A percentile compares a stretch with the other conserved stretches of the same genome.
Evolutionary conservation across 805 yeast genomes (phyloP).

Genomic region (Candida boleticola): DNA sequence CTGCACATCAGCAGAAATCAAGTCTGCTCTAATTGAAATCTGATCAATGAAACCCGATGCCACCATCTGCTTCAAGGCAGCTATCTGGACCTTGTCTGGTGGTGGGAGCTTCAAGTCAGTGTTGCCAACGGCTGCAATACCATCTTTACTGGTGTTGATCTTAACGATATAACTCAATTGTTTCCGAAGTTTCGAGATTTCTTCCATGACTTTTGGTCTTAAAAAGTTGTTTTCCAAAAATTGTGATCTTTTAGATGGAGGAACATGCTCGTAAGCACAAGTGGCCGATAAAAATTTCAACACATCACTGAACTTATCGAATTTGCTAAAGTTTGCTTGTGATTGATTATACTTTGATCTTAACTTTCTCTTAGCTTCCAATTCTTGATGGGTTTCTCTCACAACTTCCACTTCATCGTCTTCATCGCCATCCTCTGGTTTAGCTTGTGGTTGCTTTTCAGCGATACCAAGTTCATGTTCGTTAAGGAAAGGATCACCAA

Average conservation of each 20-base stretch:
- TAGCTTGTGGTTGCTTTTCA: background rate
- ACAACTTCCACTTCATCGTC: conserved; percentile 36
- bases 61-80: conserved; percentile 84
- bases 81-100: conserved; percentile 68
- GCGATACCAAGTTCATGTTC: conserved; percentile 71
- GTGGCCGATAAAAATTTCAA: conserved; percentile 74
- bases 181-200: conserved; percentile 73
- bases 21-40: conserved; percentile 80
- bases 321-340: conserved; percentile 55
- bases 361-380: conserved; percentile 38
- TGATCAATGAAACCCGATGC: conserved; percentile 93
- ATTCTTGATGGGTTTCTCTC: conserved; percentile 32
- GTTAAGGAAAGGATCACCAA: conserved; percentile 84
- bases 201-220: conserved; percentile 80
- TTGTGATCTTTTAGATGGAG: conserved; percentile 36
- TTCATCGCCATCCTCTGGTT: conserved; percentile 19
- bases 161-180: conserved; percentile 79
- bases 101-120: conserved; percentile 53
- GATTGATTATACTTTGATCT: conserved; percentile 58
- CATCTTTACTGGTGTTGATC: conserved; percentile 58
- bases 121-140: conserved; percentile 47
- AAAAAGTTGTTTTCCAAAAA: conserved; percentile 66
- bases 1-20: conserved; percentile 58
- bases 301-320: conserved; percentile 77
- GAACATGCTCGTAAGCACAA: conserved; percentile 82